Base-by-base conservation (phyloP, 768 basidiomycete genomes). In the Cantharellus cinnabarinus region DNA sequence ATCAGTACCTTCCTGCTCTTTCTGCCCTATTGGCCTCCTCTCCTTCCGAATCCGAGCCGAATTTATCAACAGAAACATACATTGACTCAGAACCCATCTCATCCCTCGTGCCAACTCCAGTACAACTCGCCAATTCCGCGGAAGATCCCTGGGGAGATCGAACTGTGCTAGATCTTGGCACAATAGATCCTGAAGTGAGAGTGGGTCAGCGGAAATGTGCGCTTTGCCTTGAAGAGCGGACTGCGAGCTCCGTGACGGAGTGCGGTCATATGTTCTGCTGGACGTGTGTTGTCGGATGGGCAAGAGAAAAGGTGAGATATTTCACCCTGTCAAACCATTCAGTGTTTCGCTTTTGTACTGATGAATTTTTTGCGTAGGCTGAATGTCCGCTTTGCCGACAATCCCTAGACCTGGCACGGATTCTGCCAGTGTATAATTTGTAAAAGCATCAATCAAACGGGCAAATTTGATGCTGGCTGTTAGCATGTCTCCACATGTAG, bases 211-310 rank as follows among this genome's bases (percentile, higher is more conserved):
- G 88, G 66, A 82, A 75, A 61, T 91, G 89, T 63, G 88, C 87
- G 3, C 74, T 91, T 37, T 91, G 89, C 65, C 70, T 91, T 56
- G 89, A 90, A 64, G 85, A 89, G 68, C 76, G 89, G 64, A 87
- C 84, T 0, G 78, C 81, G 60, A 88, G 80, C 63, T 82, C 81
- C 66, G 79, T 82, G 38, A 91, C 89, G 0, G 89, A 90, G 68
- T 91, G 89, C 63, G 89, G 89, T 0, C 89, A 91, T 68, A 66
- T 91, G 52, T 91, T 90, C 67, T 89, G 88, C 64, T 91, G 89
- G 89, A 80, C 75, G 64, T 91, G 89, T 65, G 86, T 91, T 44
- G 79, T 85, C 50, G 85, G 82, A 5, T 91, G 89, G 89, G 87
- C 84, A 10, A 73, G 83, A 67, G 89, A 91, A 68, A 91, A 89